These are phyloP conservation scores for Phytophthora megakarya DNA, from an alignment of 352 stramenopile species.

Conservation along the genomic window DNA sequence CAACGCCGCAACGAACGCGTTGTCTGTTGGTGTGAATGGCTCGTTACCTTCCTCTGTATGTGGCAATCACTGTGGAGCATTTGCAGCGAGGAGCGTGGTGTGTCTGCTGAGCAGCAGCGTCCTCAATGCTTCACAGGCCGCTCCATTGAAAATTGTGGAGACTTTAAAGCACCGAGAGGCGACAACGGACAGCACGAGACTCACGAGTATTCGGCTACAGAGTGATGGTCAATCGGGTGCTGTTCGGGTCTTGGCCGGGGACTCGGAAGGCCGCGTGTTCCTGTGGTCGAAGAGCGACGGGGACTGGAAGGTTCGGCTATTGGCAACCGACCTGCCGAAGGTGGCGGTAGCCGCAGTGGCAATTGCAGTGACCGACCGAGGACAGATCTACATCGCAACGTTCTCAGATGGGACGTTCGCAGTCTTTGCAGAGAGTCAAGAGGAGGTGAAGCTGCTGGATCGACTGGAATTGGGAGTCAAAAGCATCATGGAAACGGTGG, in stretches of 20 bases:
- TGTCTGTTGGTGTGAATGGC: conserved; percentile 30
- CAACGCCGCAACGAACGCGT: conserved; percentile 59
- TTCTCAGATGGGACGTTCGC: conserved; percentile 58
- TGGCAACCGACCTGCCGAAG: conserved; percentile 26
- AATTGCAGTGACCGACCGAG: conserved; percentile 33
- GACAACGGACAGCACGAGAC: conserved; percentile 33
- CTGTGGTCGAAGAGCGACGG: conserved; percentile 40
- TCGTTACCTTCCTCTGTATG: background rate
- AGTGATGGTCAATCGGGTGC: background rate
- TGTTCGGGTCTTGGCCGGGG: conserved; percentile 53
- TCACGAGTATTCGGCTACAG: conserved; percentile 54
- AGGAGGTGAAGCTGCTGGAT: conserved; percentile 28
- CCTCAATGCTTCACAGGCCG: background rate
- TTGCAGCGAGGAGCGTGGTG: conserved; percentile 55
- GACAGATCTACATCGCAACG: conserved; percentile 45
- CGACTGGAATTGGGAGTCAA: conserved; percentile 42
- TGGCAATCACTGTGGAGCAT: conserved; percentile 36
- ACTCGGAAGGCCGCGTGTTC: conserved; percentile 67
- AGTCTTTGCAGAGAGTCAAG: conserved; percentile 34
- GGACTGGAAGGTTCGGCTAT: conserved; percentile 27
- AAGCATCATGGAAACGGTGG: conserved; percentile 62
- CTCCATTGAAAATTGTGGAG: conserved; percentile 32
- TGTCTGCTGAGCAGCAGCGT: conserved; percentile 36
- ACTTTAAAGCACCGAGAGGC: conserved; percentile 55
- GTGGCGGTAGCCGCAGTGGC: conserved; percentile 49